These are phyloP conservation scores for Aspergillus conjunctus DNA, from an alignment of 495 filamentous ascomycete species.

Conservation along the genomic window DNA sequence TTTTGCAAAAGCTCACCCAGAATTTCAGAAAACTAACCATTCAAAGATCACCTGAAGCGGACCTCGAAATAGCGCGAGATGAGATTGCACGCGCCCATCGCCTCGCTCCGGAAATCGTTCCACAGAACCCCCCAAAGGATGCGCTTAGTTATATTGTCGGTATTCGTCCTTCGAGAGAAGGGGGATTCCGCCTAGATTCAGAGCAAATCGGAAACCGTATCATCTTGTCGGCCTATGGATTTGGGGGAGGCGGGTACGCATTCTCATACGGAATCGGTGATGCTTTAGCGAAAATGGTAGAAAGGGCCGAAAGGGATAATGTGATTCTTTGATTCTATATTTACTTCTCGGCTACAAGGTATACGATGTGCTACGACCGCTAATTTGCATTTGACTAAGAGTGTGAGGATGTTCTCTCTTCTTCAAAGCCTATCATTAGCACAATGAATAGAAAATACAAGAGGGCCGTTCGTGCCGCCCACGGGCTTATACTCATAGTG, in stretches of 20 bases:
- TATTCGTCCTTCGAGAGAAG: slow-evolving; percentile 42
- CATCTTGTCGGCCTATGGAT: slow-evolving; percentile 46
- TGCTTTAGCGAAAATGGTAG: slow-evolving; percentile 44
- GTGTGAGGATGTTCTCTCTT: too few species aligned
- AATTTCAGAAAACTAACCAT: background rate
- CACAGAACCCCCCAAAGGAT: slow-evolving; percentile 34
- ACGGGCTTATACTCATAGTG: too few species aligned
- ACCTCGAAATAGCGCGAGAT: slow-evolving; percentile 43
- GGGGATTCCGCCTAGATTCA: slow-evolving; percentile 45
- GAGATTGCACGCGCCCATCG: slow-evolving; percentile 46
- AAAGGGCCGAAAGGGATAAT: slow-evolving; percentile 37
- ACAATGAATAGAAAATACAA: too few species aligned
- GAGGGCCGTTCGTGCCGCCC: too few species aligned
- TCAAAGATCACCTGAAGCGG: slow-evolving; percentile 38
- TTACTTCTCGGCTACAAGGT: too few species aligned
- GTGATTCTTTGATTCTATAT: slow-evolving; percentile 30
- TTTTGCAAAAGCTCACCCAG: background rate
- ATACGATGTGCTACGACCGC: too few species aligned
- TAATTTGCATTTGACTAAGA: too few species aligned
- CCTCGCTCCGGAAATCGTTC: slow-evolving; percentile 45
- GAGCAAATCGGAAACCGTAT: slow-evolving; percentile 31
- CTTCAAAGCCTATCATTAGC: too few species aligned
- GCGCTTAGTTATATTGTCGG: slow-evolving; percentile 43
- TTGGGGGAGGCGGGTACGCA: slow-evolving; percentile 48
- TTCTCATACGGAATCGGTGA: slow-evolving; percentile 49